Evolutionary conservation across 1,139 yeast genomes (phyloP).

Genomic region (Geotrichum carabidarum): DNA sequence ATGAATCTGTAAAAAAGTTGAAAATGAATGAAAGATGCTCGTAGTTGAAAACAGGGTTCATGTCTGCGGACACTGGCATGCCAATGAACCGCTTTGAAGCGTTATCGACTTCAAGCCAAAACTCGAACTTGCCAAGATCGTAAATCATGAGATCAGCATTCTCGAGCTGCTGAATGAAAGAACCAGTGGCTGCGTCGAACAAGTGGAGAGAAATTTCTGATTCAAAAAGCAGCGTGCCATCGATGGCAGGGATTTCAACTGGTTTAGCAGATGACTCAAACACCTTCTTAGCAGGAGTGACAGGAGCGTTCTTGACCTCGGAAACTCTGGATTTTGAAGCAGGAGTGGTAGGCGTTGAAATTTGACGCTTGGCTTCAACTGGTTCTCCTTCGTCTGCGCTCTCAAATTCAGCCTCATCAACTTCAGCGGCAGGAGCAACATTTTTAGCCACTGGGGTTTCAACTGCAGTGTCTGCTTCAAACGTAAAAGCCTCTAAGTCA

Average conservation of each 20-base stretch:
- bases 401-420: neutral
- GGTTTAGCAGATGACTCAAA: neutral
- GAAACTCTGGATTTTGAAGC: neutral
- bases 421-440: neutral
- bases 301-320: neutral
- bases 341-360: neutral
- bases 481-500: conserved; percentile 55
- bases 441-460: neutral
- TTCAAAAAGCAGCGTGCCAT: conserved; percentile 8
- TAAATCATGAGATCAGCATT: conserved; percentile 40
- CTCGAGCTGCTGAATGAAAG: conserved; percentile 45
- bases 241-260: conserved; percentile 16
- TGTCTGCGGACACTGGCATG: conserved; percentile 43
- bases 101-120: conserved; percentile 46
- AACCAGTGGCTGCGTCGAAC: conserved; percentile 50
- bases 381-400: conserved; percentile 4
- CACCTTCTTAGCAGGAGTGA: neutral
- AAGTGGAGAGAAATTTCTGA: conserved; percentile 45
- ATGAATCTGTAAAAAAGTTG: conserved; percentile 46
- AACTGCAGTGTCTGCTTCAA: conserved; percentile 31
- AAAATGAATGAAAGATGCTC: conserved; percentile 51
- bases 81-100: conserved; percentile 40
- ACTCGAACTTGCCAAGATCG: conserved; percentile 50
- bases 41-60: conserved; percentile 63
- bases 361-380: neutral